Percentiles rank a stretch among this genome's conserved stretches.
Conservation (phyloP, 345 rosid genomes). For the Bruguiera gymnorhiza region DNA sequence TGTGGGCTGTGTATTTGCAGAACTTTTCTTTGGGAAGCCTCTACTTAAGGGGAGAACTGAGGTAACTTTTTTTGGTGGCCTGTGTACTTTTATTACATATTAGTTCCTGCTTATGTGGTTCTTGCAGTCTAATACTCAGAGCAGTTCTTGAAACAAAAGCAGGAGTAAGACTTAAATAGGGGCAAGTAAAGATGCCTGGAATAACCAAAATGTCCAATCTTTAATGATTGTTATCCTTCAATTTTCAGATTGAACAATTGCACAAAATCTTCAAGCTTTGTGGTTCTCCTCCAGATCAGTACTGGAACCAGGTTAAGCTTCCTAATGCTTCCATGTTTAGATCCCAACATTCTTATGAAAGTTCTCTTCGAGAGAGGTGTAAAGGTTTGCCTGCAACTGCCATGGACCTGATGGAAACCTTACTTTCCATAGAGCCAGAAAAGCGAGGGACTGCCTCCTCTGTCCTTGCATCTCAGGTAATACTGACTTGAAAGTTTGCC, state of each 20-base stretch:
- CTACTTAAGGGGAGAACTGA: slow-evolving; percentile 77
- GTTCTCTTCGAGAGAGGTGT: slow-evolving; percentile 52
- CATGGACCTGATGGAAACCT: slow-evolving; percentile 47
- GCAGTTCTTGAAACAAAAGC: no score
- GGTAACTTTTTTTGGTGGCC: slow-evolving; percentile 26
- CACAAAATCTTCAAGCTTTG: slow-evolving; percentile 75
- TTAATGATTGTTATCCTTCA: background rate
- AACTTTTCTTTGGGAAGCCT: slow-evolving; percentile 59
- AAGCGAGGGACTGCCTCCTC: slow-evolving; percentile 76
- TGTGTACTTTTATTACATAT: no score
- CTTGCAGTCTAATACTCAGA: no score
- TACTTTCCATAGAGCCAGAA: slow-evolving; percentile 59
- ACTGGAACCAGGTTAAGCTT: slow-evolving; percentile 55
- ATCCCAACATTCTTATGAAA: slow-evolving; percentile 57
- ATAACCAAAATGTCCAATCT: no score
- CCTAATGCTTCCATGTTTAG: slow-evolving; percentile 62
- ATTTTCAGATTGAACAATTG: slow-evolving; percentile 65
- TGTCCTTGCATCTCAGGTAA: slow-evolving; percentile 59
- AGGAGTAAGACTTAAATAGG: no score
- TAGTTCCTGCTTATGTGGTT: no score
- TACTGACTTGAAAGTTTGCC: slow-evolving; percentile 3
- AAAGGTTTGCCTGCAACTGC: slow-evolving; percentile 48
- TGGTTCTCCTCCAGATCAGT: slow-evolving; percentile 72
- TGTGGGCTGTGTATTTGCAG: slow-evolving; percentile 75
- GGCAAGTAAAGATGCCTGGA: no score